Evolutionary conservation across 73 alveolate species (phyloP).

Genomic region (Uronychia setigera): DNA sequence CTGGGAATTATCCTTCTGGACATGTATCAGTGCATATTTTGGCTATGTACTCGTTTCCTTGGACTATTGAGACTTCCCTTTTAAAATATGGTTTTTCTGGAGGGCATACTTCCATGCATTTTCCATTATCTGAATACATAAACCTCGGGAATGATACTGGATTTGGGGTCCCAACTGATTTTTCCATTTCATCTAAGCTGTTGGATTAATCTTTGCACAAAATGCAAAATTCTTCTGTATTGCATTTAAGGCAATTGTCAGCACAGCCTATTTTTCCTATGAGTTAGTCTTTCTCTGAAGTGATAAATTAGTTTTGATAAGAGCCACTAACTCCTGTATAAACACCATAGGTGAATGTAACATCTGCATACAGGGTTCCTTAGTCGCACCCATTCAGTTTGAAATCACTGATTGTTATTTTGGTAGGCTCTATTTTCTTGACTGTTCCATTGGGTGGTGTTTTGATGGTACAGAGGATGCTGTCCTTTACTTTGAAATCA

Average conservation of each 20-base stretch:
- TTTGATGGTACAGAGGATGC: slow-evolving; percentile 2
- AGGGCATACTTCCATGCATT: slow-evolving; percentile 28
- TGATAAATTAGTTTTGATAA: slow-evolving; percentile 15
- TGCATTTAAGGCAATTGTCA: slow-evolving; percentile 37
- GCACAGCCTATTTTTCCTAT: slow-evolving; percentile 44
- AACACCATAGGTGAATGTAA: slow-evolving; percentile 27
- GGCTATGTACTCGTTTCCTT: slow-evolving; percentile 5
- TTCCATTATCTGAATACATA: no score
- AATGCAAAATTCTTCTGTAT: slow-evolving; percentile 4
- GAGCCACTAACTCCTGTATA: slow-evolving; percentile 18
- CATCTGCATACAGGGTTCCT: slow-evolving; percentile 26
- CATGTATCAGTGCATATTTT: slow-evolving; percentile 15
- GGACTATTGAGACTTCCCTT: not conserved
- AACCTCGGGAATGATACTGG: no score
- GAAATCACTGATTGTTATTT: slow-evolving; percentile 23
- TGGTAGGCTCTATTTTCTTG: slow-evolving; percentile 10
- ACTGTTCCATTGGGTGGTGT: slow-evolving; percentile 49
- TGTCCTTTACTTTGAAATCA: slow-evolving; percentile 11
- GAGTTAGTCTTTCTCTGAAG: slow-evolving; percentile 12
- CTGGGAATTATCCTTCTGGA: slow-evolving; percentile 28
- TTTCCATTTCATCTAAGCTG: no score
- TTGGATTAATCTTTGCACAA: slow-evolving; percentile 26
- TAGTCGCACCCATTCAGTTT: slow-evolving; percentile 18
- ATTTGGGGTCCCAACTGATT: no score
- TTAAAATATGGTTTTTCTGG: slow-evolving; percentile 7